These are phyloP conservation scores for Chionographis japonica DNA, from an alignment of 106 monocot genomes.

Conservation along the genomic window DNA sequence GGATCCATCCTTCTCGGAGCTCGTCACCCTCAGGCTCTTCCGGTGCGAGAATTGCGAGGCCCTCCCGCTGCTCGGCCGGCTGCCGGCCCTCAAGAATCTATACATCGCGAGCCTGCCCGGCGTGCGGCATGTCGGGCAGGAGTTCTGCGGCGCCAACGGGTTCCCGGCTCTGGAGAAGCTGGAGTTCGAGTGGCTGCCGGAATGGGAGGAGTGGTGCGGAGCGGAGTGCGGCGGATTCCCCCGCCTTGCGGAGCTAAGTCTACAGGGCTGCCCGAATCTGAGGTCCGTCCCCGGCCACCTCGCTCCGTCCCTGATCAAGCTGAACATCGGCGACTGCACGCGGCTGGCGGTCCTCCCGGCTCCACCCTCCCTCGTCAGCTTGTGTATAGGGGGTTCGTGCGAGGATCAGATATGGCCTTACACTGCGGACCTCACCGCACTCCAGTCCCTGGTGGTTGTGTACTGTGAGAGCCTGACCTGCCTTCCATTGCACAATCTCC, in stretches of 20 bases:
- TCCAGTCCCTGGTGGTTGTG: background rate
- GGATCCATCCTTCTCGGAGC: constrained; percentile 6
- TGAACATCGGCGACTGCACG: background rate
- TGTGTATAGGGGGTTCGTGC: background rate
- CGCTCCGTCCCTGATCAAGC: background rate
- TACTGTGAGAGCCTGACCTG: constrained; percentile 1
- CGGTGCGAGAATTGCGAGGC: constrained; percentile 2
- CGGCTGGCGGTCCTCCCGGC: background rate
- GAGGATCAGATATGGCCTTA: background rate
- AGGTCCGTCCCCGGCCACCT: no score
- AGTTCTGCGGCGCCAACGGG: constrained; percentile 13
- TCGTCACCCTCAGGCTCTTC: background rate
- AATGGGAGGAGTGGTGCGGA: constrained; percentile 22
- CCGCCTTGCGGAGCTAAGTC: background rate
- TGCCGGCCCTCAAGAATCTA: constrained; percentile 14
- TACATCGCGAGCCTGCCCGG: constrained; percentile 7
- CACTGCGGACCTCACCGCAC: background rate
- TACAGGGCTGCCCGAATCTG: constrained; percentile 18
- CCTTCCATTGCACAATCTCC: constrained; percentile 10
- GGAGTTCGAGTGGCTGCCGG: constrained; percentile 2
- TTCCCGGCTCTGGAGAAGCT: constrained; percentile 18
- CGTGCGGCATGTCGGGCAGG: background rate
- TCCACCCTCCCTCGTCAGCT: background rate
- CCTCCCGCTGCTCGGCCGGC: constrained; percentile 22
- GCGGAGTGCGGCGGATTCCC: constrained; percentile 4